Evolutionary conservation across 75 land plant species (phyloP).

Genomic region (Gnetum montanum): DNA sequence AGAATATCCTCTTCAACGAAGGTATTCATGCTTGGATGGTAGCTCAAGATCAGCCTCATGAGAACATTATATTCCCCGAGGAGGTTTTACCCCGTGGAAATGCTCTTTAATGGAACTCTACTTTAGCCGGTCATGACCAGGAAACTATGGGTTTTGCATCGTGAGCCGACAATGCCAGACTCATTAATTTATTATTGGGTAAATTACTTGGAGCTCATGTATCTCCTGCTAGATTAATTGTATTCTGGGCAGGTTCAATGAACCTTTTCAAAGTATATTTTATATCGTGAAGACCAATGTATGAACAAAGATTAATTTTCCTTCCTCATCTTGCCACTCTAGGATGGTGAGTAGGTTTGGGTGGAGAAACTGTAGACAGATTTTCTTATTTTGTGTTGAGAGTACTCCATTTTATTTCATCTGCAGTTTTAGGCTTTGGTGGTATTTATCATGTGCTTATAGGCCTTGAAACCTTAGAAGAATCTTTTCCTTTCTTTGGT

Average conservation of each 20-base stretch:
- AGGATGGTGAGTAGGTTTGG: conserved; percentile 12
- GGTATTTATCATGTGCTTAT: conserved; percentile 17
- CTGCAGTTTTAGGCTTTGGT: conserved; percentile 16
- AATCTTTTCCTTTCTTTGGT: conserved; percentile 16
- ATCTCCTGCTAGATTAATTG: conserved; percentile 4
- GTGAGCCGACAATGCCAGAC: not conserved
- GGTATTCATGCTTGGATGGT: conserved; percentile 20
- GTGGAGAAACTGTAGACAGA: conserved; percentile 14
- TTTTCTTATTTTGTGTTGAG: conserved; percentile 21
- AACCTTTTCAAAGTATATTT: conserved; percentile 9
- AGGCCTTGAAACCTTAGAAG: conserved; percentile 20
- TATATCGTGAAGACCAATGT: not conserved
- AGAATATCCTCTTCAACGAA: conserved; percentile 15
- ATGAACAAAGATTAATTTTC: conserved; percentile 32
- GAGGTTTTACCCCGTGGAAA: conserved; percentile 11
- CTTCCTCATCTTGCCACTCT: conserved; percentile 27
- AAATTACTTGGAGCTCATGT: conserved; percentile 6
- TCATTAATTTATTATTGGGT: conserved; percentile 2
- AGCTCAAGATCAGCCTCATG: conserved; percentile 16
- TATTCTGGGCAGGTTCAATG: conserved; percentile 1
- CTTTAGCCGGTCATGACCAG: conserved; percentile 4
- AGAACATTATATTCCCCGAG: conserved; percentile 10
- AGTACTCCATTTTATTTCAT: conserved; percentile 12
- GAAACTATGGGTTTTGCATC: conserved; percentile 6
- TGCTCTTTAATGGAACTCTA: conserved; percentile 5